Evolutionary conservation across 177 flowering plant species (phyloP).

Genomic region (Vitis hybrid): DNA sequence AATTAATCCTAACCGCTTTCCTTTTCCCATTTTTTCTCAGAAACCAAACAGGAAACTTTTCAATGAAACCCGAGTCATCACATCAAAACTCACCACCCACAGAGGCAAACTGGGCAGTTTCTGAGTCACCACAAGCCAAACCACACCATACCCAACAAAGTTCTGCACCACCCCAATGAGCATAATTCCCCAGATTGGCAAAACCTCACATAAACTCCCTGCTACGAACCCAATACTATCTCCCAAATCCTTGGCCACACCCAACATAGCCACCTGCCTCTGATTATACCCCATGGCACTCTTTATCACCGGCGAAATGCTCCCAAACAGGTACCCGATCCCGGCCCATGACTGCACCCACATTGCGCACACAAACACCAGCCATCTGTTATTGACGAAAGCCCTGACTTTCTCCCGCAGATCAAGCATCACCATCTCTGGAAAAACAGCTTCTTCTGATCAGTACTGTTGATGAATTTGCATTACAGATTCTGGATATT

Average conservation of each 20-base stretch:
- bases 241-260: slow-evolving; percentile 64
- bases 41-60: too few relatives aligned
- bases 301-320: slow-evolving; percentile 56
- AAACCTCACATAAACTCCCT: slow-evolving; percentile 39
- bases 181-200: slow-evolving; percentile 45
- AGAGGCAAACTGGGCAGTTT: slow-evolving; percentile 39
- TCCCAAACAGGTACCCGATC: slow-evolving; percentile 55
- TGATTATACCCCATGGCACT: slow-evolving; percentile 48
- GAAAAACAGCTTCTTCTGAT: too few relatives aligned
- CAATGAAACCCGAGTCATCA: not conserved
- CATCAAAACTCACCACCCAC: slow-evolving; percentile 45
- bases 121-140: slow-evolving; percentile 47
- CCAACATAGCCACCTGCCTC: slow-evolving; percentile 42
- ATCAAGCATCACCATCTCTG: not conserved
- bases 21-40: too few relatives aligned
- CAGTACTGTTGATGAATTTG: too few relatives aligned
- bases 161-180: slow-evolving; percentile 43
- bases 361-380: slow-evolving; percentile 58
- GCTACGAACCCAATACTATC: slow-evolving; percentile 49
- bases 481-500: too few relatives aligned
- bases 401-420: slow-evolving; percentile 16
- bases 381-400: slow-evolving; percentile 50
- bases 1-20: too few relatives aligned
- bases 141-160: slow-evolving; percentile 52
- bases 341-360: slow-evolving; percentile 58